Percentiles rank a stretch among this genome's conserved stretches.
phyloP scores from a whole-genome alignment of 2,329 filamentous ascomycete species.

The Dactylellina sp. region DNA sequence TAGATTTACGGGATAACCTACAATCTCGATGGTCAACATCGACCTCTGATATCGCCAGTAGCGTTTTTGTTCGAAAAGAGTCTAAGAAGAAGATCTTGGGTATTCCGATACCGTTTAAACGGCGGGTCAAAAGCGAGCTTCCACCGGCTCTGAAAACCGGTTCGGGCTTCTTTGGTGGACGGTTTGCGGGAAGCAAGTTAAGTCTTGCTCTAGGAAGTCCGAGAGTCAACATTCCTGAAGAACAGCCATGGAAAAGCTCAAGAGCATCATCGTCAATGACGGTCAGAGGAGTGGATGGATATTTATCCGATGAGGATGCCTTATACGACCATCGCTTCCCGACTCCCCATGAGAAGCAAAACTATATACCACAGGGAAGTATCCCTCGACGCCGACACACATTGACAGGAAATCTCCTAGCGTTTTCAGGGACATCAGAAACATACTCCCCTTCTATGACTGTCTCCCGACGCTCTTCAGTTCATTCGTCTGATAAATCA shows the following conservation, averaged over 20 bases:
- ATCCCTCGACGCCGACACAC: slow-evolving; percentile 41
- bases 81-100: slow-evolving; percentile 44
- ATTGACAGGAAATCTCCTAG: slow-evolving; percentile 31
- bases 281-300: slow-evolving; percentile 9
- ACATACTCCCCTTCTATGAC: not conserved
- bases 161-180: slow-evolving; percentile 47
- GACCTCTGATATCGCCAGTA: slow-evolving; percentile 37
- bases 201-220: slow-evolving; percentile 19
- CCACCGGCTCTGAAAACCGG: slow-evolving; percentile 21
- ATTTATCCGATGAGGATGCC: slow-evolving; percentile 33
- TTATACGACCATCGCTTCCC: slow-evolving; percentile 2
- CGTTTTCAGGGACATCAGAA: not conserved
- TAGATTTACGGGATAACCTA: slow-evolving; percentile 19
- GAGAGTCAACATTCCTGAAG: not conserved
- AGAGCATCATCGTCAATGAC: slow-evolving; percentile 49
- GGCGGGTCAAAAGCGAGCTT: slow-evolving; percentile 44
- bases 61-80: slow-evolving; percentile 22
- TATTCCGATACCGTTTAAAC: slow-evolving; percentile 31
- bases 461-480: slow-evolving; percentile 17
- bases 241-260: slow-evolving; percentile 35
- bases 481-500: slow-evolving; percentile 4
- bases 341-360: not conserved
- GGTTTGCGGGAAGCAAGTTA: slow-evolving; percentile 27
- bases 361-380: not conserved
- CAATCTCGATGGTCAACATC: slow-evolving; percentile 51